Evolutionary conservation across 2,329 filamentous ascomycete species (phyloP).

Genomic region (Penicillium sp.): DNA sequence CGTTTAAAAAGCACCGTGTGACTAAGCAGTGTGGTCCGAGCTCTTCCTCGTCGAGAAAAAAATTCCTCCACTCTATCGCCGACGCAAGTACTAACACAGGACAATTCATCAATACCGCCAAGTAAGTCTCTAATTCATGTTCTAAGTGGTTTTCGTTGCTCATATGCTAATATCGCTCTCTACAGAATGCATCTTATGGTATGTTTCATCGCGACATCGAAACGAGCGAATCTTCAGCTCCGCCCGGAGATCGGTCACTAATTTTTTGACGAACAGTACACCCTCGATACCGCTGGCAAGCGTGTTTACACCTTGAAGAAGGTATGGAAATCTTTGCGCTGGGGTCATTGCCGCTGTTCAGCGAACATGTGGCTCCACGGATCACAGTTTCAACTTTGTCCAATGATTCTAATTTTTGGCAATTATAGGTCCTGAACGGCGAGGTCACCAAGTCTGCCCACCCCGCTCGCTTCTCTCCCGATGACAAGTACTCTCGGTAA

Average conservation of each 20-base stretch:
- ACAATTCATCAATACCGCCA: slow-evolving; percentile 24
- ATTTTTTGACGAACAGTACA: slow-evolving; percentile 60
- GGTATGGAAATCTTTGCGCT: slow-evolving; percentile 21
- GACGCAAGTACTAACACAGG: slow-evolving; percentile 17
- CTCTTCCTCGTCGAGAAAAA: slow-evolving; percentile 24
- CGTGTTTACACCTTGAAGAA: slow-evolving; percentile 96
- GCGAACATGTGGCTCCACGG: slow-evolving; percentile 29
- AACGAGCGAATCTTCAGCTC: slow-evolving; percentile 12
- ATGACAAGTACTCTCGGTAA: slow-evolving; percentile 92
- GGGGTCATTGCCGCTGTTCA: background rate
- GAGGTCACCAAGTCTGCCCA: slow-evolving; percentile 95
- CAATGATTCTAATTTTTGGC: slow-evolving; percentile 11
- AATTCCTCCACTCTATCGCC: slow-evolving; percentile 26
- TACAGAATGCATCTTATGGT: slow-evolving; percentile 46
- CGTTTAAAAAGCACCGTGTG: slow-evolving; percentile 23
- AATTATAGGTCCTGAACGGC: slow-evolving; percentile 56
- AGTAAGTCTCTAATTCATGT: slow-evolving; percentile 27
- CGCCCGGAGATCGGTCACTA: slow-evolving; percentile 12
- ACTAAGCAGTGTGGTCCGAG: slow-evolving; percentile 25
- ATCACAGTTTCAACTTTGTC: background rate
- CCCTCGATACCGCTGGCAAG: slow-evolving; percentile 76
- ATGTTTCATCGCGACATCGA: slow-evolving; percentile 19
- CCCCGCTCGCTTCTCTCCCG: slow-evolving; percentile 92
- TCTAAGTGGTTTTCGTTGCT: background rate
- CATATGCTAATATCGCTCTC: slow-evolving; percentile 11